A percentile compares a stretch with the other conserved stretches of the same genome.
These are phyloP conservation scores for Clarireedia homoeocarpa DNA, from an alignment of 2,329 filamentous ascomycete species.

Conservation along the genomic window DNA sequence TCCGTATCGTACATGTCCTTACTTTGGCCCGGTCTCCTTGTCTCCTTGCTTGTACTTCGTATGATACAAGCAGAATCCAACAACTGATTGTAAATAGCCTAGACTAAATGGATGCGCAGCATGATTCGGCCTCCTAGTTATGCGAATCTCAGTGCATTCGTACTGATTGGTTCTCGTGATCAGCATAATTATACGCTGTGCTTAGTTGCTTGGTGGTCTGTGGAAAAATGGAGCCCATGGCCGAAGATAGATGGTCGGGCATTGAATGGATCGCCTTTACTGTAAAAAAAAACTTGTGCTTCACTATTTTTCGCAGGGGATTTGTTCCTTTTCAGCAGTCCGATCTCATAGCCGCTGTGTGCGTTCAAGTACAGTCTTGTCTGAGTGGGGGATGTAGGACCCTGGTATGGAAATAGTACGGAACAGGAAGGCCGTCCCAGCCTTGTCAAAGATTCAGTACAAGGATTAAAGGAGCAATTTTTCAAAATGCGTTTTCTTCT, in stretches of 20 bases:
- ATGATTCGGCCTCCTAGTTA: too few relatives aligned
- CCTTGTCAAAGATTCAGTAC: not conserved
- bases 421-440: constrained; percentile 7
- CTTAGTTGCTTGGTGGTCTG: not conserved
- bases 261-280: not conserved
- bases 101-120: too few relatives aligned
- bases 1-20: not conserved
- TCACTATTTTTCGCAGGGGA: constrained; percentile 1
- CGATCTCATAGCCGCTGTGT: not conserved
- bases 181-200: not conserved
- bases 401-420: not conserved
- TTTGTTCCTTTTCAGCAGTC: constrained; percentile 4
- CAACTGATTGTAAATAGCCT: too few relatives aligned
- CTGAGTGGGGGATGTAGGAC: not conserved
- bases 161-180: not conserved
- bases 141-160: too few relatives aligned
- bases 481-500: not conserved
- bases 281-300: not conserved
- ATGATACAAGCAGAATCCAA: not conserved
- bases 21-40: not conserved
- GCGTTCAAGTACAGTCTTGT: not conserved
- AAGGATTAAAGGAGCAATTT: not conserved
- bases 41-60: not conserved
- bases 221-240: not conserved
- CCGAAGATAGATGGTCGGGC: not conserved